Evolutionary conservation across 495 filamentous ascomycete species (phyloP).

Genomic region (Sabuloglossum arenarium): DNA sequence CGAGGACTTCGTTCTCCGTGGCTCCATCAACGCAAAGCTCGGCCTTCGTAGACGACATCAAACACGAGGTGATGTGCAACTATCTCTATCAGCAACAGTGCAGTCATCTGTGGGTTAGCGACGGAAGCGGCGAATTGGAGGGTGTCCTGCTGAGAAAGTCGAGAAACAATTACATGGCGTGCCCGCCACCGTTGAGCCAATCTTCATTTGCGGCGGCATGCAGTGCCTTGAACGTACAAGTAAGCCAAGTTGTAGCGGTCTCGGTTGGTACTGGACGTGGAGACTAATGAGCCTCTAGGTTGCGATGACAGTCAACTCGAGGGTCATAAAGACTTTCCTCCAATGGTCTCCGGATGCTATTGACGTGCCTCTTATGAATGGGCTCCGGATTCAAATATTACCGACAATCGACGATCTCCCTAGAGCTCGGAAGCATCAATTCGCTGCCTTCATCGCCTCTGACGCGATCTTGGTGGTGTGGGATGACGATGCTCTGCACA

Average conservation of each 20-base stretch:
- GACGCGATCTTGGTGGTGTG: conserved; percentile 49
- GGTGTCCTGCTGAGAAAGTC: conserved; percentile 49
- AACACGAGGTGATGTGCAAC: conserved; percentile 68
- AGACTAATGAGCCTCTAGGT: conserved; percentile 20
- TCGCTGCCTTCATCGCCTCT: conserved; percentile 52
- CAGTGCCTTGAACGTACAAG: conserved; percentile 46
- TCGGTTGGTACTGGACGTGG: background rate
- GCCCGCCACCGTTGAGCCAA: conserved; percentile 35
- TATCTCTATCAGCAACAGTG: conserved; percentile 64
- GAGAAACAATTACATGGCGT: conserved; percentile 45
- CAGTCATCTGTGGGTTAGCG: conserved; percentile 45
- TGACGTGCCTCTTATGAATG: conserved; percentile 56
- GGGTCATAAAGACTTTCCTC: conserved; percentile 55
- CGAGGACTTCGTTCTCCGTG: conserved; percentile 30
- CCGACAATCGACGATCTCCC: conserved; percentile 47
- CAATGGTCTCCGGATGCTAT: conserved; percentile 47
- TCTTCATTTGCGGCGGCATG: conserved; percentile 40
- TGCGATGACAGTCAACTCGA: conserved; percentile 62
- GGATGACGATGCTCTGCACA: conserved; percentile 53
- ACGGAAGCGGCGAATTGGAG: conserved; percentile 41
- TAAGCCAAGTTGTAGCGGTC: conserved; percentile 12
- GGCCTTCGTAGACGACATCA: conserved; percentile 49
- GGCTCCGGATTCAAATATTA: conserved; percentile 50
- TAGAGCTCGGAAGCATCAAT: conserved; percentile 49
- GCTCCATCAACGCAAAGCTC: conserved; percentile 28